Conservation (phyloP, 108 stramenopile genomes). For the Schizochytrium sp. region DNA sequence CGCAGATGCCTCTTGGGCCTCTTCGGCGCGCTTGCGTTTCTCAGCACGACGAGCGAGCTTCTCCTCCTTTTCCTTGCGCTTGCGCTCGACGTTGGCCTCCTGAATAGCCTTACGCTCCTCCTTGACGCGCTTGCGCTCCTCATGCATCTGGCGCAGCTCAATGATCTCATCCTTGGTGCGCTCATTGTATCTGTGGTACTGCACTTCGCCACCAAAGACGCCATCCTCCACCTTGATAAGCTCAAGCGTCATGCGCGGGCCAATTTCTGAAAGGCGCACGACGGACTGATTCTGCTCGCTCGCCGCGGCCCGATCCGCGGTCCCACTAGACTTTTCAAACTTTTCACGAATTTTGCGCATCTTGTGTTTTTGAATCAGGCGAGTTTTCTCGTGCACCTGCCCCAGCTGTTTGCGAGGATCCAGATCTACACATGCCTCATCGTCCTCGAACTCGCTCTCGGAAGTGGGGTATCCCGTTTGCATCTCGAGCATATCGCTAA, state of each 20-base stretch:
- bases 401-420: constrained; percentile 48
- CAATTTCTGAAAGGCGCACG: constrained; percentile 88
- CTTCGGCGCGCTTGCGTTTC: not conserved
- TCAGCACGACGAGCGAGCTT: not conserved
- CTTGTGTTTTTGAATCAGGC: not conserved
- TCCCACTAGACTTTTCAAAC: not conserved
- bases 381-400: constrained; percentile 59
- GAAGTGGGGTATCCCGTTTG: constrained; percentile 19
- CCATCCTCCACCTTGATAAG: constrained; percentile 90
- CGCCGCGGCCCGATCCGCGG: constrained; percentile 30
- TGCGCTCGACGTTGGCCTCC: constrained; percentile 34
- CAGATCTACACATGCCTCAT: not conserved
- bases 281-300: constrained; percentile 68
- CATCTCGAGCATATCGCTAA: constrained; percentile 76
- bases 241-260: constrained; percentile 78
- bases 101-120: constrained; percentile 47
- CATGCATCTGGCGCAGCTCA: constrained; percentile 13
- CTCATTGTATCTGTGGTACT: constrained; percentile 80
- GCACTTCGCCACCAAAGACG: constrained; percentile 80
- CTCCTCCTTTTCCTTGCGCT: constrained; percentile 25
- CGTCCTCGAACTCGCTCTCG: constrained; percentile 33
- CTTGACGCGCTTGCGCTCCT: constrained; percentile 28
- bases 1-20: not conserved
- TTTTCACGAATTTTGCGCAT: not conserved
- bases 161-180: constrained; percentile 19